Percentiles rank a stretch among this genome's conserved stretches.
phyloP scores from a whole-genome alignment of 1,284 basidiomycete genomes.

The Apiotrichum veenhuisii region DNA sequence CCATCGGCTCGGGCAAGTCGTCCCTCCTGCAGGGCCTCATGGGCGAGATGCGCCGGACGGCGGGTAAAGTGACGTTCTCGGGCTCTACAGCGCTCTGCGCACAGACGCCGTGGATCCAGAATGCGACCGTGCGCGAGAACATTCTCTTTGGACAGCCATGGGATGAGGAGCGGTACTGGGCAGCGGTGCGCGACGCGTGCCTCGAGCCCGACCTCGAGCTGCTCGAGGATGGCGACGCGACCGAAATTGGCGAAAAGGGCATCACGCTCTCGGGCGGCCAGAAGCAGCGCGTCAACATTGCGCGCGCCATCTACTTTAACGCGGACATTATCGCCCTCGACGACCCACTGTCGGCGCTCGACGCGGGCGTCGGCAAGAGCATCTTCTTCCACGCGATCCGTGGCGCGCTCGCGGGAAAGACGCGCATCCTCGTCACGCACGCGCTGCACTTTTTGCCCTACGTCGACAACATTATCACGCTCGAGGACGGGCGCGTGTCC shows the following conservation, averaged over 20 bases:
- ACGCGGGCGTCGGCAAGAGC: conserved; percentile 80
- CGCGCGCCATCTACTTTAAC: conserved; percentile 77
- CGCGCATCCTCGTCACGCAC: conserved; percentile 64
- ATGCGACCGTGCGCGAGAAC: conserved; percentile 60
- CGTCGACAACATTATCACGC: conserved; percentile 39
- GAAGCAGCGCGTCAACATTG: conserved; percentile 57
- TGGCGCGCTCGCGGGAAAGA: conserved; percentile 58
- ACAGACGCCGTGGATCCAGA: conserved; percentile 79
- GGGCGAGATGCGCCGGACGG: conserved; percentile 64
- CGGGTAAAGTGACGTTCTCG: conserved; percentile 60
- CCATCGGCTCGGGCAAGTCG: conserved; percentile 59
- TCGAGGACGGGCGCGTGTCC: conserved; percentile 59
- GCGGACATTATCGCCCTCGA: conserved; percentile 75
- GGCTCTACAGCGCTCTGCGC: conserved; percentile 75
- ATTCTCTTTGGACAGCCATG: conserved; percentile 65
- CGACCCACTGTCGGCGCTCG: conserved; percentile 72
- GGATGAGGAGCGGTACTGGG: conserved; percentile 67
- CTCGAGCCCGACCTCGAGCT: conserved; percentile 67
- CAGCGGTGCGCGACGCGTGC: conserved; percentile 60
- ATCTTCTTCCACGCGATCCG: conserved; percentile 76
- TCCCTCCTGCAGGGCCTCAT: conserved; percentile 63
- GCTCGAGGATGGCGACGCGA: conserved; percentile 69
- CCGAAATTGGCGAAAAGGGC: conserved; percentile 53
- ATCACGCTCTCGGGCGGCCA: conserved; percentile 48
- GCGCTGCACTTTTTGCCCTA: conserved; percentile 50